Conservation (phyloP, 768 basidiomycete genomes). For the Lyophyllum atratum region DNA sequence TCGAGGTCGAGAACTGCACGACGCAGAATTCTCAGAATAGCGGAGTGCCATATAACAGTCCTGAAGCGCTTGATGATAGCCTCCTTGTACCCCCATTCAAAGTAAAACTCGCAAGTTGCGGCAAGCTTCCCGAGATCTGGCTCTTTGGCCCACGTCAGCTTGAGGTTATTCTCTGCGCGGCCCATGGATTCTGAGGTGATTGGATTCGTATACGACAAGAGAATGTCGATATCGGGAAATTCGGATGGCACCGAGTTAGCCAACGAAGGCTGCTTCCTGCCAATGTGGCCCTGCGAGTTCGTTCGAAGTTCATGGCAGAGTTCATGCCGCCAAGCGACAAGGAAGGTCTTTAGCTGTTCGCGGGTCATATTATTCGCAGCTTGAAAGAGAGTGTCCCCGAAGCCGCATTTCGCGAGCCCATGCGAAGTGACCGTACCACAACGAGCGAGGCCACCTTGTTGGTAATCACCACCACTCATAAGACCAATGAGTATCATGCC, state of each 20-base stretch:
- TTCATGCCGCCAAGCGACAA: slow-evolving; percentile 64
- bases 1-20: slow-evolving; percentile 58
- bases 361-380: slow-evolving; percentile 54
- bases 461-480: slow-evolving; percentile 90
- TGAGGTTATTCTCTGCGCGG: slow-evolving; percentile 34
- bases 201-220: slow-evolving; percentile 79
- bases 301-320: slow-evolving; percentile 67
- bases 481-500: slow-evolving; percentile 84
- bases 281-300: slow-evolving; percentile 63
- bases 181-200: slow-evolving; percentile 69
- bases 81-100: slow-evolving; percentile 90
- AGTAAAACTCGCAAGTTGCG: slow-evolving; percentile 79
- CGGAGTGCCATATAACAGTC: slow-evolving; percentile 79
- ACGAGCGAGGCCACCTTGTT: slow-evolving; percentile 64
- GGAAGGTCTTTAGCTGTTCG: slow-evolving; percentile 49
- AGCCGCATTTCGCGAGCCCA: slow-evolving; percentile 79
- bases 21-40: slow-evolving; percentile 71
- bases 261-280: slow-evolving; percentile 63
- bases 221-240: slow-evolving; percentile 74
- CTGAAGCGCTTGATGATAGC: slow-evolving; percentile 83
- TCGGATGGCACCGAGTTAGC: slow-evolving; percentile 62
- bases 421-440: slow-evolving; percentile 75
- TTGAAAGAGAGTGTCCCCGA: slow-evolving; percentile 68
- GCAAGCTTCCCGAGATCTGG: slow-evolving; percentile 75
- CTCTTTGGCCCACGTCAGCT: slow-evolving; percentile 53